Conservation (phyloP, 805 yeast species). For the Starmerella lactis-condensi region DNA sequence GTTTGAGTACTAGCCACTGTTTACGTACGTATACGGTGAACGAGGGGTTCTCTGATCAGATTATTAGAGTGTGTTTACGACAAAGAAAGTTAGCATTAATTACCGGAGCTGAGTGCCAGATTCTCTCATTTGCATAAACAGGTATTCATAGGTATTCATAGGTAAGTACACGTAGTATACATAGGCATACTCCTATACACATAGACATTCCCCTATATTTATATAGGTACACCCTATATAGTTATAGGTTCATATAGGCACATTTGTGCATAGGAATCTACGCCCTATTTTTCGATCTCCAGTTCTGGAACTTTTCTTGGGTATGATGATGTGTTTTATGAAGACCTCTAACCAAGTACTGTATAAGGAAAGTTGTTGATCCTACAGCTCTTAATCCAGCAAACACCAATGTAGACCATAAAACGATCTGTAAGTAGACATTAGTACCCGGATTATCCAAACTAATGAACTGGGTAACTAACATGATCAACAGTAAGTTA, state of each 20-base stretch:
- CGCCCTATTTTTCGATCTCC: no score
- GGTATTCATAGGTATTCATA: no score
- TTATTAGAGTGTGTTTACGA: constrained; percentile 4
- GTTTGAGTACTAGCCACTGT: constrained; percentile 13
- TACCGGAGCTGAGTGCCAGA: constrained; percentile 1
- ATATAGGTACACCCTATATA: no score
- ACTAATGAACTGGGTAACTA: constrained; percentile 64
- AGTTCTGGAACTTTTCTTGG: constrained; percentile 5
- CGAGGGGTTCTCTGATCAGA: not conserved
- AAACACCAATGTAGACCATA: constrained; percentile 82
- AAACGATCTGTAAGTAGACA: constrained; percentile 59
- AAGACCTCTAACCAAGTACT: constrained; percentile 18
- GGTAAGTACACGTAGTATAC: no score
- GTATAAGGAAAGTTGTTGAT: constrained; percentile 48
- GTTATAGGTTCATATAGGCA: no score
- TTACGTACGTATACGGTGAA: constrained; percentile 13
- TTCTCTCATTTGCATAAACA: constrained; percentile 1
- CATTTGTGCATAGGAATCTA: no score
- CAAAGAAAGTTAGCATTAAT: not conserved
- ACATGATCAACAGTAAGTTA: constrained; percentile 66
- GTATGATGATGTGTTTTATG: constrained; percentile 18
- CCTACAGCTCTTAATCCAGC: constrained; percentile 72
- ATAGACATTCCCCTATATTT: no score
- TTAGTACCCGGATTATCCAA: constrained; percentile 50
- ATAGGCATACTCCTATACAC: no score